These are phyloP conservation scores for Cucumis cinereus DNA, from an alignment of 306 rosid genomes.

Conservation along the genomic window DNA sequence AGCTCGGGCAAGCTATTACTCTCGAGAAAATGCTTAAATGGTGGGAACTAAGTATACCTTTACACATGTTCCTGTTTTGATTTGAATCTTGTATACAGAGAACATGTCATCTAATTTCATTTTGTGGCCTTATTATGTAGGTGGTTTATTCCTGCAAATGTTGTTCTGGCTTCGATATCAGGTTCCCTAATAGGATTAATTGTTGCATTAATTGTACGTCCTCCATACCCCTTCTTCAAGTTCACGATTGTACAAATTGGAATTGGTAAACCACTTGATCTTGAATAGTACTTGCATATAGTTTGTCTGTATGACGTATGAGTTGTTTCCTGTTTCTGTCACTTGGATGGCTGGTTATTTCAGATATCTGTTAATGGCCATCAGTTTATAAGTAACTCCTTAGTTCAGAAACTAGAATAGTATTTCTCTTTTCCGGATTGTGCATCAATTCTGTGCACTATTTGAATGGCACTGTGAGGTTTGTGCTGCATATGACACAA, in stretches of 20 bases:
- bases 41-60: conserved; percentile 23
- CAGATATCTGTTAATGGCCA: background rate
- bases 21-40: conserved; percentile 72
- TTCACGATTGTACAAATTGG: conserved; percentile 79
- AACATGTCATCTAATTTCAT: background rate
- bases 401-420: background rate
- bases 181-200: conserved; percentile 78
- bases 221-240: conserved; percentile 94
- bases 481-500: background rate
- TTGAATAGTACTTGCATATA: background rate
- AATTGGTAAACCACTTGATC: conserved; percentile 45
- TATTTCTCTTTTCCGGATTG: background rate
- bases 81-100: background rate
- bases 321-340: background rate
- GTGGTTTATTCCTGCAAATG: conserved; percentile 97
- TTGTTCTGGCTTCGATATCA: conserved; percentile 47
- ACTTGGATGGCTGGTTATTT: background rate
- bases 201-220: conserved; percentile 62
- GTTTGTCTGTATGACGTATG: background rate
- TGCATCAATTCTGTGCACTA: background rate
- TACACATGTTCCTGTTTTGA: background rate
- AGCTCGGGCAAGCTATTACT: conserved; percentile 80
- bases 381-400: background rate
- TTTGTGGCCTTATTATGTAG: conserved; percentile 26
- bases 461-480: background rate